Evolutionary conservation across 352 stramenopile genomes (phyloP).

Genomic region (Pythium aristosporum): DNA sequence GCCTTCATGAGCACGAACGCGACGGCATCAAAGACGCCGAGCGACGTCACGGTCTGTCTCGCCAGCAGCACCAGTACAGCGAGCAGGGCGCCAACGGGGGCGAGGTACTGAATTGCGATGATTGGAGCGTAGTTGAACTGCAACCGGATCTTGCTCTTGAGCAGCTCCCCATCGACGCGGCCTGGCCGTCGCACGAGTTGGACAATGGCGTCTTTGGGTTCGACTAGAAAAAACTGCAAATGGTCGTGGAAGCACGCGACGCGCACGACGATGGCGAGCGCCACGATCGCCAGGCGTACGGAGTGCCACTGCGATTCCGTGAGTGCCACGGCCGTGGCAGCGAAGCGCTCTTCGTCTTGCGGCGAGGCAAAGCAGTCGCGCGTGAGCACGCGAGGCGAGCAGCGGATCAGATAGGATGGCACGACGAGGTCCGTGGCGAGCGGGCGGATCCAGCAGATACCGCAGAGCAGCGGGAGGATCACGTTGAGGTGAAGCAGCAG

Average conservation of each 20-base stretch:
- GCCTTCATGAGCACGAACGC: slow-evolving; percentile 28
- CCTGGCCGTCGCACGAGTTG: slow-evolving; percentile 51
- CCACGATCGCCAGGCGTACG: slow-evolving; percentile 52
- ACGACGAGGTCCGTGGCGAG: slow-evolving; percentile 51
- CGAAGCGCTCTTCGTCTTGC: slow-evolving; percentile 31
- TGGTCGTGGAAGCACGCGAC: slow-evolving; percentile 58
- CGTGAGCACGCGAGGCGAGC: slow-evolving; percentile 36
- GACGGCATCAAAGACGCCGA: slow-evolving; percentile 40
- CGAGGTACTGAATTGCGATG: slow-evolving; percentile 78
- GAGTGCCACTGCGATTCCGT: slow-evolving; percentile 57
- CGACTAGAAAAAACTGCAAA: slow-evolving; percentile 77
- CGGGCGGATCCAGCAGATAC: slow-evolving; percentile 54
- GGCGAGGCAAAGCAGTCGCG: slow-evolving; percentile 54
- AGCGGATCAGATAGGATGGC: slow-evolving; percentile 46
- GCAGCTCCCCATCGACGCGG: slow-evolving; percentile 49
- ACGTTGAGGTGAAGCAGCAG: slow-evolving; percentile 72
- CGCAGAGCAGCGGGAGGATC: slow-evolving; percentile 56
- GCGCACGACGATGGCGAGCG: slow-evolving; percentile 45
- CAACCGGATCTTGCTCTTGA: slow-evolving; percentile 71
- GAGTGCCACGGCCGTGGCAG: slow-evolving; percentile 23
- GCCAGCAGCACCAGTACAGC: slow-evolving; percentile 48
- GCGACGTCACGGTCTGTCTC: slow-evolving; percentile 51
- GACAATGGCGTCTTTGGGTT: slow-evolving; percentile 68
- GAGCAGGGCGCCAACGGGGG: slow-evolving; percentile 44
- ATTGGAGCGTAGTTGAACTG: slow-evolving; percentile 85